Conservation (phyloP, 805 yeast species). For the Metschnikowia lochheadii region DNA sequence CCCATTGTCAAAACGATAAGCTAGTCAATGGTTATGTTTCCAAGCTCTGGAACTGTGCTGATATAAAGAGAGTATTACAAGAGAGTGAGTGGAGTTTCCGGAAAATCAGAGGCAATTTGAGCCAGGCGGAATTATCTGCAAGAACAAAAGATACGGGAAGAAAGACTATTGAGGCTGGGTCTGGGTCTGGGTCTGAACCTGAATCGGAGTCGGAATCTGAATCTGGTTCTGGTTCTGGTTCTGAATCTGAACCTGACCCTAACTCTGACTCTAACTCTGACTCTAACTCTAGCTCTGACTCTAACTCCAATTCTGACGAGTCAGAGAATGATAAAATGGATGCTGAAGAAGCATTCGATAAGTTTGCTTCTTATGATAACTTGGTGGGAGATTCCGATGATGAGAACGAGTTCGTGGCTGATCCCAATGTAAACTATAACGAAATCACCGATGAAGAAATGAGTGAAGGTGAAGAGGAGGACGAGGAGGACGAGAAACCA, state of each 20-base stretch:
- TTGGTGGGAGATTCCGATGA: constrained; percentile 44
- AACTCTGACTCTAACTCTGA: not conserved
- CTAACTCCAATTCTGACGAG: not conserved
- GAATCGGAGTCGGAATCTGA: constrained; percentile 5
- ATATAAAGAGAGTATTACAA: constrained; percentile 30
- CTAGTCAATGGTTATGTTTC: constrained; percentile 46
- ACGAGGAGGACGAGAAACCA: constrained; percentile 11
- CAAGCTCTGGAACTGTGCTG: constrained; percentile 42
- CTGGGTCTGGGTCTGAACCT: constrained; percentile 15
- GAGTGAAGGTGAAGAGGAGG: not conserved
- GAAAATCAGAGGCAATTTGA: constrained; percentile 44
- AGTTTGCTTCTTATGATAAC: constrained; percentile 34
- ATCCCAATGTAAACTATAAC: constrained; percentile 46
- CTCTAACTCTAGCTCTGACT: not conserved
- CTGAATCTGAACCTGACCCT: constrained; percentile 18
- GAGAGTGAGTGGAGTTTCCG: constrained; percentile 44
- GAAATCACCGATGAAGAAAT: constrained; percentile 57
- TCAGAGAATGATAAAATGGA: constrained; percentile 11
- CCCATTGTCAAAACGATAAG: constrained; percentile 37
- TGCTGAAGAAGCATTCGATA: constrained; percentile 27
- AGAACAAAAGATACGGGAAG: constrained; percentile 23
- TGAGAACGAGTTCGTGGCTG: constrained; percentile 29
- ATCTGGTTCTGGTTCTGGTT: constrained; percentile 6
- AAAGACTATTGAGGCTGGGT: constrained; percentile 14
- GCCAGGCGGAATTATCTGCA: constrained; percentile 31